Evolutionary conservation across 306 rosid species (phyloP).

Genomic region (Amphicarpaea edgeworthii): DNA sequence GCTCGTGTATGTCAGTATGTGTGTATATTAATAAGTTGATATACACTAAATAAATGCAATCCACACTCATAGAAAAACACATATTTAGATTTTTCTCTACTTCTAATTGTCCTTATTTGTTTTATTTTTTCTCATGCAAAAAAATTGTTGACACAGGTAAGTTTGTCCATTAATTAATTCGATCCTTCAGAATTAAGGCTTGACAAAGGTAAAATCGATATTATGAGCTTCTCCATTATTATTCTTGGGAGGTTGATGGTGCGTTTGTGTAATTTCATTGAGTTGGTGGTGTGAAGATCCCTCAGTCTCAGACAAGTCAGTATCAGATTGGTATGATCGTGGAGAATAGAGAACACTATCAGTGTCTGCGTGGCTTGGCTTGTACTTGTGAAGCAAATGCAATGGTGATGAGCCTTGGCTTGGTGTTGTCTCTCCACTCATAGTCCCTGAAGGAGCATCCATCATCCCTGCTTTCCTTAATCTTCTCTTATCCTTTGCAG

Average conservation of each 20-base stretch:
- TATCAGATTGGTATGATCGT: constrained; percentile 62
- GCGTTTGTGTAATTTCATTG: constrained; percentile 15
- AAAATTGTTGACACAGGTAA: too few relatives aligned
- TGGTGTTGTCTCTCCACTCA: constrained; percentile 70
- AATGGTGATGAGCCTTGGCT: constrained; percentile 66
- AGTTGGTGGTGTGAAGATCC: constrained; percentile 31
- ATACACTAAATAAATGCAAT: too few relatives aligned
- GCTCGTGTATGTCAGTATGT: too few relatives aligned
- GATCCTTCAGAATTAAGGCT: constrained; percentile 41
- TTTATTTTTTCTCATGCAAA: too few relatives aligned
- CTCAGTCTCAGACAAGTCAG: constrained; percentile 57
- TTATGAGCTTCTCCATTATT: constrained; percentile 37
- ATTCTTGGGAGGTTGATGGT: too few relatives aligned
- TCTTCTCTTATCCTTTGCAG: constrained; percentile 57
- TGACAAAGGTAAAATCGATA: constrained; percentile 62
- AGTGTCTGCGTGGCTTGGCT: constrained; percentile 48
- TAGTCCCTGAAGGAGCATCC: constrained; percentile 45
- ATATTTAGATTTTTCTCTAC: too few relatives aligned
- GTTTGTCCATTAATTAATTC: too few relatives aligned
- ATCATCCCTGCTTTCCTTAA: constrained; percentile 43
- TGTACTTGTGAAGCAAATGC: constrained; percentile 62
- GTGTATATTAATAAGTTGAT: too few relatives aligned
- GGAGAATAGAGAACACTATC: constrained; percentile 61
- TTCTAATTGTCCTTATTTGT: too few relatives aligned
- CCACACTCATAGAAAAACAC: too few relatives aligned